These are phyloP conservation scores for Metarhizium guizhouense DNA, from an alignment of 2,329 filamentous ascomycete species.

Conservation along the genomic window DNA sequence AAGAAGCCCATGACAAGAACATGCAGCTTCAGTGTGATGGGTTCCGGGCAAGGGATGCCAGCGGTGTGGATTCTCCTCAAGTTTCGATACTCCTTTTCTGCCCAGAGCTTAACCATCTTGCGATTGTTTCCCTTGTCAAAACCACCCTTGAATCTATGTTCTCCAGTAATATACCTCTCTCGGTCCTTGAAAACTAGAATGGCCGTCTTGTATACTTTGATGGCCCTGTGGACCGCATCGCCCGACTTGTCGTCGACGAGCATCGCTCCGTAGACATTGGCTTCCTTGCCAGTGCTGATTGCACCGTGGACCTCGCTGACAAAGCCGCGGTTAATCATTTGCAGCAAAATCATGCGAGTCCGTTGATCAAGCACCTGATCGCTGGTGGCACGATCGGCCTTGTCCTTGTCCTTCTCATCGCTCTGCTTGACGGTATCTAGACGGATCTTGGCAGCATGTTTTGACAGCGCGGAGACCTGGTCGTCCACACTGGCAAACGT, in stretches of 20 bases:
- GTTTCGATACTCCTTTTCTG: slow-evolving; percentile 97
- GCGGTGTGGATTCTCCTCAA: slow-evolving; percentile 73
- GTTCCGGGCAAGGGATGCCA: slow-evolving; percentile 84
- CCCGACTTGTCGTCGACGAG: slow-evolving; percentile 46
- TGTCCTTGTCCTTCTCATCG: slow-evolving; percentile 61
- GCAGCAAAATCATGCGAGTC: slow-evolving; percentile 89
- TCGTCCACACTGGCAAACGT: slow-evolving; percentile 75
- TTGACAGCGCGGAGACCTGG: slow-evolving; percentile 74
- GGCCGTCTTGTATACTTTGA: slow-evolving; percentile 98
- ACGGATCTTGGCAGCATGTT: slow-evolving; percentile 77
- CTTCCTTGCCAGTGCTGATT: slow-evolving; percentile 93
- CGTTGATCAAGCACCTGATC: slow-evolving; percentile 92
- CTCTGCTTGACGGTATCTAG: slow-evolving; percentile 56
- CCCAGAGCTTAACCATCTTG: slow-evolving; percentile 98
- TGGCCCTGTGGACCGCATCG: slow-evolving; percentile 63
- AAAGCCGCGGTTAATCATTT: slow-evolving; percentile 88
- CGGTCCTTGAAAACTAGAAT: slow-evolving; percentile 98
- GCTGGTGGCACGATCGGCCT: slow-evolving; percentile 84
- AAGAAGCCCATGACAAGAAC: slow-evolving; percentile 93
- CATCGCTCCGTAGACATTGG: slow-evolving; percentile 92
- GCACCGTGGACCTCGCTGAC: slow-evolving; percentile 91
- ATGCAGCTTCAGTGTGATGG: slow-evolving; percentile 81
- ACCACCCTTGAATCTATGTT: slow-evolving; percentile 82
- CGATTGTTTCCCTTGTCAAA: slow-evolving; percentile 93
- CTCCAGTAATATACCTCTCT: slow-evolving; percentile 89